Evolutionary conservation across 2,329 filamentous ascomycete genomes (phyloP).

Genomic region (Claviceps spartinae): DNA sequence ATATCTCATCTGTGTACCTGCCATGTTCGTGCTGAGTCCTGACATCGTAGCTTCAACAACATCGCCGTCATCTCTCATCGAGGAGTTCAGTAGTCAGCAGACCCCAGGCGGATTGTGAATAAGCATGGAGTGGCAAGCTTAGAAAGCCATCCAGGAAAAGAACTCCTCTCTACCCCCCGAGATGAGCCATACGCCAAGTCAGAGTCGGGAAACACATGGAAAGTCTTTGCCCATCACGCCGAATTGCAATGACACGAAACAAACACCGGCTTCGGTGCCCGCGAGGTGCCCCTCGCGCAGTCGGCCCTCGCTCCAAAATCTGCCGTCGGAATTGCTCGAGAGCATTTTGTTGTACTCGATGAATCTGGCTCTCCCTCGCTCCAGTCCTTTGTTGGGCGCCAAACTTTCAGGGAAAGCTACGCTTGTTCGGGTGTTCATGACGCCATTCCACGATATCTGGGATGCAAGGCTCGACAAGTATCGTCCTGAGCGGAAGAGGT

Average conservation of each 20-base stretch:
- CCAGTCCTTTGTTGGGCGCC: conserved; percentile 29
- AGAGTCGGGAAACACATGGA: conserved; percentile 31
- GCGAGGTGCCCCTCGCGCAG: background rate
- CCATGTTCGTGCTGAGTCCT: too few relatives aligned
- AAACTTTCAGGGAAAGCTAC: conserved; percentile 30
- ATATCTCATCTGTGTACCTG: too few relatives aligned
- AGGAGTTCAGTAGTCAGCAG: too few relatives aligned
- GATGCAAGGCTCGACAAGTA: conserved; percentile 10
- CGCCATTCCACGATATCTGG: conserved; percentile 25
- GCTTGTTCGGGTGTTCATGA: conserved; percentile 23
- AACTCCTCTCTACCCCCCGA: background rate
- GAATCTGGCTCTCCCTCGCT: conserved; percentile 9
- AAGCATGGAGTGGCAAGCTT: too few relatives aligned
- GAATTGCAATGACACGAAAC: conserved; percentile 14
- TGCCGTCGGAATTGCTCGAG: conserved; percentile 42
- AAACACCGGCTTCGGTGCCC: conserved; percentile 1
- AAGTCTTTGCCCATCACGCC: conserved; percentile 5
- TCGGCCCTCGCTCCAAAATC: conserved; percentile 17
- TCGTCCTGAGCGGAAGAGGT: conserved; percentile 5
- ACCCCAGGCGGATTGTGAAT: too few relatives aligned
- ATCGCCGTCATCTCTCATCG: too few relatives aligned
- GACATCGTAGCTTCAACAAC: too few relatives aligned
- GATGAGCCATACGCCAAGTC: conserved; percentile 37
- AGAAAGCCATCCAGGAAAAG: background rate
- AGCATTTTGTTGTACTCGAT: conserved; percentile 34